Percentiles rank a stretch among this genome's conserved stretches.
Conservation (phyloP, 305 asterid species). For the Fraxinus sp. region DNA sequence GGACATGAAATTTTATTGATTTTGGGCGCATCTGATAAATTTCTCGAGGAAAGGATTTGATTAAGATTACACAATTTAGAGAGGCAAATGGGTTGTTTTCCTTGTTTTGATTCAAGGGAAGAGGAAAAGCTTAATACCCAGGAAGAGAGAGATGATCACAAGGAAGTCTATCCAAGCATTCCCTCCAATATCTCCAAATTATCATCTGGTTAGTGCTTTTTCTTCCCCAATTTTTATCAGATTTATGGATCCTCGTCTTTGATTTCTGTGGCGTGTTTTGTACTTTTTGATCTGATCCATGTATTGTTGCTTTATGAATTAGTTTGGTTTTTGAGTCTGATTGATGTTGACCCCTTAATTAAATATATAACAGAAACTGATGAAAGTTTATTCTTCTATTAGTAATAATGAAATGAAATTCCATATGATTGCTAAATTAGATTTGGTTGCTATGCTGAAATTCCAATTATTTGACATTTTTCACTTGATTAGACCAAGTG, state of each 20-base stretch:
- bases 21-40: constrained; percentile 35
- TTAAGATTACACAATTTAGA: constrained; percentile 40
- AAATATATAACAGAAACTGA: constrained; percentile 13
- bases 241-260: not conserved
- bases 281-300: constrained; percentile 47
- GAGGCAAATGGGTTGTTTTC: constrained; percentile 82
- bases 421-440: constrained; percentile 23
- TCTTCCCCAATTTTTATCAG: not conserved
- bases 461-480: not conserved
- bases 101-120: constrained; percentile 87
- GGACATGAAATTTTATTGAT: constrained; percentile 32
- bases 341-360: constrained; percentile 28
- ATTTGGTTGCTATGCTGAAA: constrained; percentile 17
- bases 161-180: constrained; percentile 46
- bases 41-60: constrained; percentile 25
- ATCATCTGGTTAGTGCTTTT: constrained; percentile 65
- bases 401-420: constrained; percentile 34
- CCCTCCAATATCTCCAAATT: constrained; percentile 70
- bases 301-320: constrained; percentile 21
- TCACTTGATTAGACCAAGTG: not conserved
- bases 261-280: not conserved
- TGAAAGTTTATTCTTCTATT: constrained; percentile 15
- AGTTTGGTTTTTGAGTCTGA: not conserved
- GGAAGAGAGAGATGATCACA: constrained; percentile 52
- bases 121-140: constrained; percentile 69